Conservation (phyloP, 2,329 filamentous ascomycete genomes). For the Aureobasidium sp. region DNA sequence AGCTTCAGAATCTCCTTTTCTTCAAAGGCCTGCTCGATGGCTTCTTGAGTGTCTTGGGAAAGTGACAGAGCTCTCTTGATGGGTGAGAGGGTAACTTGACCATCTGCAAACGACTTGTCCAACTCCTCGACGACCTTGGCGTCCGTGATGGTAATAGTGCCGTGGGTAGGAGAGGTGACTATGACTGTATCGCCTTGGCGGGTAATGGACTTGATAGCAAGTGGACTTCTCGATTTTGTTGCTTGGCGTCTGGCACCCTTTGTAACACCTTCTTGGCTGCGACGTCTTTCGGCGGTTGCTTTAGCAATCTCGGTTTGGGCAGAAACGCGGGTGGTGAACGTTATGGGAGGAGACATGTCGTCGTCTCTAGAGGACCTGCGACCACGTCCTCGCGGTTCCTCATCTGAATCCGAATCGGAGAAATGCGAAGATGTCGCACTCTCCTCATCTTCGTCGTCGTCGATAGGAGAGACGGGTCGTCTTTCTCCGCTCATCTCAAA, state of each 20-base stretch:
- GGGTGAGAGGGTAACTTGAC: background rate
- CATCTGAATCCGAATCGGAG: conserved; percentile 4
- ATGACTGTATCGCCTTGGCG: background rate
- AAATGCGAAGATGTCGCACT: conserved; percentile 5
- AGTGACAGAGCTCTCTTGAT: background rate
- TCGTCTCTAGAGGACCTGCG: conserved; percentile 1
- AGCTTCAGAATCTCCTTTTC: background rate
- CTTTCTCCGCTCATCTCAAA: background rate
- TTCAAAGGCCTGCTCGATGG: background rate
- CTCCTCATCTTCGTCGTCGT: background rate
- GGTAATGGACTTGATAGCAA: conserved; percentile 5
- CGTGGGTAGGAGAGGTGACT: conserved; percentile 10
- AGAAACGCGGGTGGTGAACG: background rate
- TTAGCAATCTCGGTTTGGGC: background rate
- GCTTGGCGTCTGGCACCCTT: background rate
- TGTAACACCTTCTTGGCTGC: background rate
- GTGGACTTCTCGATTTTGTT: background rate
- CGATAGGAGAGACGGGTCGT: background rate
- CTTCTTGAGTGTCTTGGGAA: background rate
- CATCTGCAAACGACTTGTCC: background rate
- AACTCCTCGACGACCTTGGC: background rate
- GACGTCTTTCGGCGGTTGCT: background rate
- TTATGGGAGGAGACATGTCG: background rate
- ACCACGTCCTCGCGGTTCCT: background rate
- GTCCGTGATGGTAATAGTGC: background rate